A percentile compares a stretch with the other conserved stretches of the same genome.
phyloP scores from a whole-genome alignment of 805 yeast species.

The Candida ovalis region DNA sequence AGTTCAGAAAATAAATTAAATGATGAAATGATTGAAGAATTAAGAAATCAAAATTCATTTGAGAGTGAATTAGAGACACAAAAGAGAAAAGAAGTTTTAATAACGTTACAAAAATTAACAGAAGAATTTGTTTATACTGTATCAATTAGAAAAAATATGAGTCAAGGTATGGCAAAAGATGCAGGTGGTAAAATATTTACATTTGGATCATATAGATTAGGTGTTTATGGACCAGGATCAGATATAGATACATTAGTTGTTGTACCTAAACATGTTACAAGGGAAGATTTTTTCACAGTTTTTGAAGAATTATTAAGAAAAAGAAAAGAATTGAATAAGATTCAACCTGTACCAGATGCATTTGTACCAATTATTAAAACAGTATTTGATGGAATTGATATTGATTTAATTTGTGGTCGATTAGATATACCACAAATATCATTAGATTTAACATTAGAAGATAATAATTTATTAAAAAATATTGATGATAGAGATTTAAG shows the following conservation, averaged over 20 bases:
- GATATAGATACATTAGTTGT: conserved; percentile 97
- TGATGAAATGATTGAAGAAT: conserved; percentile 70
- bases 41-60: conserved; percentile 81
- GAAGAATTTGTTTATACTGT: conserved; percentile 82
- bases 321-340: conserved; percentile 83
- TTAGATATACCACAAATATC: conserved; percentile 85
- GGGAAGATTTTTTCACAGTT: conserved; percentile 85
- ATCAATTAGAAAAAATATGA: conserved; percentile 80
- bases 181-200: conserved; percentile 98
- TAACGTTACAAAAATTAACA: conserved; percentile 65
- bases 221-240: conserved; percentile 97
- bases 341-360: conserved; percentile 93
- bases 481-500: conserved; percentile 89
- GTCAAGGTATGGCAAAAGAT: conserved; percentile 95
- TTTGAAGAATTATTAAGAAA: conserved; percentile 66
- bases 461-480: conserved; percentile 80
- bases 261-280: conserved; percentile 90
- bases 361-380: conserved; percentile 95
- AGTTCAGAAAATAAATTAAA: conserved; percentile 73
- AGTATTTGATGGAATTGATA: conserved; percentile 85
- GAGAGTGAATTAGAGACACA: conserved; percentile 83
- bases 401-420: conserved; percentile 84
- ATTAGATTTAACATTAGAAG: conserved; percentile 64
- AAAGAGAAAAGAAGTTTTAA: conserved; percentile 72
- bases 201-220: conserved; percentile 89